Base-by-base conservation (phyloP, 495 filamentous ascomycete species). In the Hypoxylon rickii region DNA sequence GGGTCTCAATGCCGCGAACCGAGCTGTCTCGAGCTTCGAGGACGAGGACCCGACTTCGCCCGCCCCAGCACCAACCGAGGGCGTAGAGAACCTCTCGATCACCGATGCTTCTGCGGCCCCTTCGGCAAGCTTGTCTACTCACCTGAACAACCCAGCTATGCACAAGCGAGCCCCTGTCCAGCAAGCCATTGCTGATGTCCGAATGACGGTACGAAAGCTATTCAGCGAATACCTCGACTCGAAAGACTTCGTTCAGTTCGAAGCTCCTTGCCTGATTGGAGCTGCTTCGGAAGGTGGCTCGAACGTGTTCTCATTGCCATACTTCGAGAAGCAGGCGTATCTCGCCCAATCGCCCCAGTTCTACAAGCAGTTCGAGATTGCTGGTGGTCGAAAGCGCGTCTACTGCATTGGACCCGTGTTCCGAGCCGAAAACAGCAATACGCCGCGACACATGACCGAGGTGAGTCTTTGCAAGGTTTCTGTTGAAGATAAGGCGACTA, bases 301-400 rank as follows among this genome's bases (percentile, higher is more conserved):
- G 50, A 92, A 90, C 64, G 92, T 97, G 15, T 98, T 98, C 76
- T 84, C 89, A 57, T 79, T 97, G 42, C 85, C 89, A 36, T 98
- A 98, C 73, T 97, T 97, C 71, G 89, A 87, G 58, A 79, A 86
- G 53, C 84, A 87, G 42, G 92, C 87, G 2, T 98, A 83, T 73
- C 78, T 97, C 8, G 92, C 92, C 15, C 90, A 95, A 73, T 73
- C 68, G 0, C 94, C 94, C 10, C 94, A 98, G 72, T 83, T 98
- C 41, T 93, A 95, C 72, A 97, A 98, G 78, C 94, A 98, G 64
- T 90, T 95, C 79, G 87, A 90, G 68, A 96, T 98, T 63, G 91
- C 92, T 17, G 90, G 91, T 63, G 94, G 95, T 44, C 83, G 94
- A 70, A 85, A 93, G 68, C 86, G 84, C 50, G 93, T 98, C 8